phyloP scores from a whole-genome alignment of 2,329 filamentous ascomycete species.

The Incumbomyces lentus region DNA sequence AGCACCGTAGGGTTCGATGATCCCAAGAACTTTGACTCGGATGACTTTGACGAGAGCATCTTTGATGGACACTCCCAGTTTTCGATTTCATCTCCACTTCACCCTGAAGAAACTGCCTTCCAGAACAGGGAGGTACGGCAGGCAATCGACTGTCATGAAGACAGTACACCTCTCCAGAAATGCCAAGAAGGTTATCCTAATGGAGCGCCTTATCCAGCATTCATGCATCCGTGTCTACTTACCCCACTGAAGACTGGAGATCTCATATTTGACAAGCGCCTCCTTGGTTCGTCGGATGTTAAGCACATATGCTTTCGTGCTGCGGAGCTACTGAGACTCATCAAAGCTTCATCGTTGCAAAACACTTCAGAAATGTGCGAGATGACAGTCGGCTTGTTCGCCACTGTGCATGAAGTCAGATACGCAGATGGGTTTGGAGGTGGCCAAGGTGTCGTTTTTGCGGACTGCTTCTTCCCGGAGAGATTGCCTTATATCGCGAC shows the following conservation, averaged over 20 bases:
- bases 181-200: not conserved
- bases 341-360: not conserved
- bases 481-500: slow-evolving; percentile 9
- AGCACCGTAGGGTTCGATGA: not conserved
- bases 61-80: not conserved
- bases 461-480: slow-evolving; percentile 12
- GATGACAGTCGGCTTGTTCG: not conserved
- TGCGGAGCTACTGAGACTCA: not conserved
- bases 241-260: not conserved
- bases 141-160: not conserved
- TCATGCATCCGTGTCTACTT: slow-evolving; percentile 6
- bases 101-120: too few relatives aligned
- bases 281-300: not conserved
- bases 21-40: not conserved
- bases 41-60: slow-evolving; percentile 7
- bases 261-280: not conserved
- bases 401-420: not conserved
- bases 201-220: not conserved
- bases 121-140: too few relatives aligned
- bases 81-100: not conserved
- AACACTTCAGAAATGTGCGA: not conserved
- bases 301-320: slow-evolving; percentile 2
- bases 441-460: slow-evolving; percentile 6
- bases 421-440: not conserved
- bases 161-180: not conserved